phyloP scores from a whole-genome alignment of 139 green algal species.

The Trebouxia sp. region DNA sequence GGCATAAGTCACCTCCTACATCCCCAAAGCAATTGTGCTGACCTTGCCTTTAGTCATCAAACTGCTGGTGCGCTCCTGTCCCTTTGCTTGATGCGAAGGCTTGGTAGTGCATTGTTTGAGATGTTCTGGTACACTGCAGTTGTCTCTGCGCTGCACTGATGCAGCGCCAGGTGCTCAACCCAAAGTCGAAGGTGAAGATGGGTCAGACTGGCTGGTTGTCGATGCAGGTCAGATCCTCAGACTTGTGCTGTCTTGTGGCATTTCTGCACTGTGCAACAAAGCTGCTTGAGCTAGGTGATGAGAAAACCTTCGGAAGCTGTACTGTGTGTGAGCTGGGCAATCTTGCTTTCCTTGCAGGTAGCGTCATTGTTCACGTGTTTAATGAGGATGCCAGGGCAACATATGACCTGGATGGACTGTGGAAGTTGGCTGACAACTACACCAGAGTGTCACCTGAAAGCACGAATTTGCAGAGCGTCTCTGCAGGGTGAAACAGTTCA shows the following conservation, averaged over 20 bases:
- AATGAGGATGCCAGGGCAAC: not conserved
- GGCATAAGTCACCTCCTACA: too few species aligned
- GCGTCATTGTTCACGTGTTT: slow-evolving; percentile 4
- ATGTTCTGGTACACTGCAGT: not conserved
- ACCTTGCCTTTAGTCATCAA: too few species aligned
- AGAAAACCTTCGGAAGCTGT: not conserved
- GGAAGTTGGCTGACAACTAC: not conserved
- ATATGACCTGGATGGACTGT: slow-evolving; percentile 16
- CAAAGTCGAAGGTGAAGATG: slow-evolving; percentile 5
- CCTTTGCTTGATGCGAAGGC: not conserved
- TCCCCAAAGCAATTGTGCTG: too few species aligned
- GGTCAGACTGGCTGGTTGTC: slow-evolving; percentile 16
- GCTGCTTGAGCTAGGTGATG: too few species aligned
- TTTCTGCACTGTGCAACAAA: too few species aligned
- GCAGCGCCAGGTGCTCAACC: not conserved
- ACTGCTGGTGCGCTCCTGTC: too few species aligned
- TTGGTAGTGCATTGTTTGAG: not conserved
- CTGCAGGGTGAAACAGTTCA: too few species aligned
- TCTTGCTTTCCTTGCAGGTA: not conserved
- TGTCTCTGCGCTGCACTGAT: slow-evolving; percentile 9
- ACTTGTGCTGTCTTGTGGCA: too few species aligned
- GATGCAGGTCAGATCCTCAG: slow-evolving; percentile 28
- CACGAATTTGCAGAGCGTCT: not conserved
- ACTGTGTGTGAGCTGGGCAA: not conserved
- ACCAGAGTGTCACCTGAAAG: not conserved